Evolutionary conservation across 768 basidiomycete species (phyloP).

Genomic region (Suillus subalutaceus): DNA sequence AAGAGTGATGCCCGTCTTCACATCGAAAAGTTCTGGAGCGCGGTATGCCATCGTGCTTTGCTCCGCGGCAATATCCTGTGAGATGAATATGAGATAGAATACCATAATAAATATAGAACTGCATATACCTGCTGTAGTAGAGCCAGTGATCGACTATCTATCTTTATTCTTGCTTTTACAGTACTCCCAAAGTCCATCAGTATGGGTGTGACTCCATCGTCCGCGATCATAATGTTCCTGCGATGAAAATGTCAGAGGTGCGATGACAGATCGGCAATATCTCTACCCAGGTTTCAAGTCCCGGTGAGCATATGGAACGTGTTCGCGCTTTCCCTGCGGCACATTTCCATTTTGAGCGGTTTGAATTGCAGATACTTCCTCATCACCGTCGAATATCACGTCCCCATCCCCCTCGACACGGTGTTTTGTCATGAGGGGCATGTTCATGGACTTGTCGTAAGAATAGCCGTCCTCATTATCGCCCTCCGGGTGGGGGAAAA

Average conservation of each 20-base stretch:
- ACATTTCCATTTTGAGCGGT: slow-evolving; percentile 40
- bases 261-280: neutral
- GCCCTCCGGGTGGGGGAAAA: slow-evolving; percentile 77
- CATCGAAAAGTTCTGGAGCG: slow-evolving; percentile 96
- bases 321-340: slow-evolving; percentile 46
- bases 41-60: slow-evolving; percentile 99
- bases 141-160: slow-evolving; percentile 85
- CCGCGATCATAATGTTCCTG: slow-evolving; percentile 96
- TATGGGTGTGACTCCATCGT: slow-evolving; percentile 82
- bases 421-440: slow-evolving; percentile 65
- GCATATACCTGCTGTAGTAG: slow-evolving; percentile 79
- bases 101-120: neutral
- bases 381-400: slow-evolving; percentile 80
- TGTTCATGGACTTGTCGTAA: slow-evolving; percentile 51
- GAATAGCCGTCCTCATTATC: slow-evolving; percentile 77
- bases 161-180: slow-evolving; percentile 78
- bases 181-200: slow-evolving; percentile 99
- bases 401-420: slow-evolving; percentile 56
- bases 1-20: slow-evolving; percentile 83
- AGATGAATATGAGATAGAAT: slow-evolving; percentile 4
- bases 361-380: slow-evolving; percentile 56
- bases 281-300: slow-evolving; percentile 95
- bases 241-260: slow-evolving; percentile 11
- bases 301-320: slow-evolving; percentile 92
- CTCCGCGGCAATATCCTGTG: slow-evolving; percentile 91